Base-by-base conservation (phyloP, 345 rosid genomes). In the Bruguiera parviflora region DNA sequence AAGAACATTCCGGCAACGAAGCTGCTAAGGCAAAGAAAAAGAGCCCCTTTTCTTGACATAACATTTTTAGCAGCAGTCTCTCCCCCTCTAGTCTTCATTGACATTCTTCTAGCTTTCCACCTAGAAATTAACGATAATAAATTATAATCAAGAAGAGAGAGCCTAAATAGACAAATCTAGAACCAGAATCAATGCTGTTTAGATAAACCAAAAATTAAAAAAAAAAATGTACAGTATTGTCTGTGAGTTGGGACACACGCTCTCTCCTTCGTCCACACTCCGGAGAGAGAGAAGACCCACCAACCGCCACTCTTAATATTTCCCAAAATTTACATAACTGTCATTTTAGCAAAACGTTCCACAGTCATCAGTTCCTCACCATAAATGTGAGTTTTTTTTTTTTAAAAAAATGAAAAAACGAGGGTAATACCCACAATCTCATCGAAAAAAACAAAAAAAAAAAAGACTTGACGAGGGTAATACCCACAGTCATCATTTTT, bases 1-100 rank as follows among this genome's bases (percentile, higher is more conserved):
- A 93, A 87, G 83, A 89, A 72, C 87, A 85, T 80, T 70, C 96
- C 98, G 11, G 86, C 82, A 61, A 84, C 83, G 83, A 93, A 93
- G 81, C 96, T 83, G 43, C 82, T 56, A 71, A 88, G 55, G 71
- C 91, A 93, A 69, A 93, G 86, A 57, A 89, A 68, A 77, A 88
- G 32, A 31, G 84, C 69, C 87, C 70, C 80, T n/a, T 85, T 87
- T 77, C 89, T 83, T 11, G 87, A 66, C 29, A 81, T 21, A 28
- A 75, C 82, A 67, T 71, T 81, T 73, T 80, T 90, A 37, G 87
- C 61, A 74, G 56, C 68, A 51, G 64, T 67, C 61, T 66, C 64
- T 58, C 59, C 82, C 61, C 75, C 87, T 81, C 89, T 85, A 67
- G 69, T 84, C 84, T 86, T 93, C 62, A 80, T 72, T 58, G 86